Percentiles rank a stretch among this genome's conserved stretches.
phyloP scores from a whole-genome alignment of 176 grass and related monocot genomes.

The Chrysopogon serrulatus region DNA sequence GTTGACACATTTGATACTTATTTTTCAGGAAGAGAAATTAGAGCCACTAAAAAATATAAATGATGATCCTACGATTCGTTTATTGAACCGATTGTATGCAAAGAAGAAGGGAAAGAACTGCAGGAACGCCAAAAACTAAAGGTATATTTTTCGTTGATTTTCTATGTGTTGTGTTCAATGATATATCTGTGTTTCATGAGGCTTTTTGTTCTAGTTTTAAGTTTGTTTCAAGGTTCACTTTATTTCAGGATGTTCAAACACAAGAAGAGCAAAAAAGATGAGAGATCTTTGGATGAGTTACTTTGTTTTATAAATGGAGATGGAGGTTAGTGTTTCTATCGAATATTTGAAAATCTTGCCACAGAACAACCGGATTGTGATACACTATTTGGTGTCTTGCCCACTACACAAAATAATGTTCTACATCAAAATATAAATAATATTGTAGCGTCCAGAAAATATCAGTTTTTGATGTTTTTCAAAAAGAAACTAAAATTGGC shows the following conservation, averaged over 20 bases:
- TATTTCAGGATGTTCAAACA: constrained; percentile 80
- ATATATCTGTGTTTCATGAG: background rate
- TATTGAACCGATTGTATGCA: constrained; percentile 97
- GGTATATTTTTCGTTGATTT: constrained; percentile 41
- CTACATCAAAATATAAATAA: background rate
- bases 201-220: constrained; percentile 5
- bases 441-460: background rate
- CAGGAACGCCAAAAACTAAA: constrained; percentile 90
- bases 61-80: constrained; percentile 87
- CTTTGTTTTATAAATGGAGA: constrained; percentile 99
- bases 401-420: background rate
- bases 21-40: constrained; percentile 91
- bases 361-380: background rate
- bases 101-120: constrained; percentile 97
- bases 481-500: background rate
- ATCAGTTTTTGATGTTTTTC: background rate
- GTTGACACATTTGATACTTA: background rate
- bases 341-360: background rate
- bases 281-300: constrained; percentile 93
- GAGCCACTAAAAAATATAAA: constrained; percentile 97
- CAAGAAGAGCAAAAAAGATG: constrained; percentile 85
- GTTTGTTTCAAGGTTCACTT: constrained; percentile 6
- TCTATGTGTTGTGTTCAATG: background rate
- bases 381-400: background rate
- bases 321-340: constrained; percentile 61